Evolutionary conservation across 169 alveolate genomes (phyloP), one percentile per base, ranked within the genome.

Genomic region (Plasmodium reichenowi): DNA sequence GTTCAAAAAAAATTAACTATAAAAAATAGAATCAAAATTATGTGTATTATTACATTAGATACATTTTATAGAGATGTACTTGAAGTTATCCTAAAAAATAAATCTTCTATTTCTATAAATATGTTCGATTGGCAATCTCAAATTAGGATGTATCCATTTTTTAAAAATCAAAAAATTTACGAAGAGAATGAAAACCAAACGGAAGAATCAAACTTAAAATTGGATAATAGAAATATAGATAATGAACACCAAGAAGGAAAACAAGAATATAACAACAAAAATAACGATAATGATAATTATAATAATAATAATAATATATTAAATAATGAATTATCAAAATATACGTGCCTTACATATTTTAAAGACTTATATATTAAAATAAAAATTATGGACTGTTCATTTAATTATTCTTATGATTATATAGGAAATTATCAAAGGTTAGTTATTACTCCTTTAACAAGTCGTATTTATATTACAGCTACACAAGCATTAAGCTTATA

Each of bases 71-170:
- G 99, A 91, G 99, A 98, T 94, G 96, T 97, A 50, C 94, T 97
- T 63, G 98, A 95, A 64, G 95, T 96, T 76, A 94, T 97, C 52
- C 91, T 95, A 54, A 92, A 83, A 63, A 78, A 78, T 64, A 99
- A 97, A 88, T 94, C 93, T 38, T 98, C 96, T 47, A 94, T 71
- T 48, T 85, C 95, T 68, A 91, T 96, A 62, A 98, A 97, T 88
- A 98, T 97, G 85, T 98, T 98, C 92, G 96, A 97, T 95, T 98
- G 99, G 99, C 98, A 97, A 94, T 95, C 99, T 7, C 98, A 97
- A 96, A 93, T 98, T 83, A 98, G 98, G 95, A 96, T 98, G 75
- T 97, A 97, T 94, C 89, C 89, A 12, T 64, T 26, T 45, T 78
- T 78, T 66, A 66, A 66, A 32, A 22, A 48, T 29, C 45, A 75